These are phyloP conservation scores for Pestalotiopsis sp. DNA, from an alignment of 2,329 filamentous ascomycete species.

Conservation along the genomic window DNA sequence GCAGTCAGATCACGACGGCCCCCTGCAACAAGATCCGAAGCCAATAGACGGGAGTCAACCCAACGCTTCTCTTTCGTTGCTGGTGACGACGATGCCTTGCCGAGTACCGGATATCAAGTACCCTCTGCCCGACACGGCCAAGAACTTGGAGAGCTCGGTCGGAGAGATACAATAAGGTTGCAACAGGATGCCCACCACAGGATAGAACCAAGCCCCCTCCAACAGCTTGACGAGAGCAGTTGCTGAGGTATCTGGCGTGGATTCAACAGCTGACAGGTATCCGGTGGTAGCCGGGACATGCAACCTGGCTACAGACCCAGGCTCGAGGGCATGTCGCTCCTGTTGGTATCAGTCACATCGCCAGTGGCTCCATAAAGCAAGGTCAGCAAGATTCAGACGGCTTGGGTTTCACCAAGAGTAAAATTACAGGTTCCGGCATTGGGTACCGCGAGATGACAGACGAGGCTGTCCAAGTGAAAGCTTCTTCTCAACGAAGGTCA, in stretches of 20 bases:
- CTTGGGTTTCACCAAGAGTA: too few species aligned
- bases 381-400: too few species aligned
- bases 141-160: not conserved
- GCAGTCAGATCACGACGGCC: not conserved
- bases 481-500: not conserved
- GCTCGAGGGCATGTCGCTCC: too few species aligned
- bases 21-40: not conserved
- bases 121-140: not conserved
- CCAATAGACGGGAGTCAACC: not conserved
- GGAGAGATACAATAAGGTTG: not conserved
- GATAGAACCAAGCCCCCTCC: not conserved
- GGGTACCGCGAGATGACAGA: not conserved
- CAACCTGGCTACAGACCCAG: too few species aligned
- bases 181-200: not conserved
- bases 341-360: too few species aligned
- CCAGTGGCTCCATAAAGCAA: too few species aligned
- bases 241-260: not conserved
- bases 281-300: too few species aligned
- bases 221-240: not conserved
- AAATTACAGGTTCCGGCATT: not conserved
- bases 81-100: conserved; percentile 8
- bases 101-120: not conserved
- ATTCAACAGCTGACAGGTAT: too few species aligned
- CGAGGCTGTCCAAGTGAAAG: not conserved
- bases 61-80: conserved; percentile 13